Evolutionary conservation across 805 yeast genomes (phyloP), one percentile per base, ranked within the genome.

Genomic region (Saccharomycopsis vini): DNA sequence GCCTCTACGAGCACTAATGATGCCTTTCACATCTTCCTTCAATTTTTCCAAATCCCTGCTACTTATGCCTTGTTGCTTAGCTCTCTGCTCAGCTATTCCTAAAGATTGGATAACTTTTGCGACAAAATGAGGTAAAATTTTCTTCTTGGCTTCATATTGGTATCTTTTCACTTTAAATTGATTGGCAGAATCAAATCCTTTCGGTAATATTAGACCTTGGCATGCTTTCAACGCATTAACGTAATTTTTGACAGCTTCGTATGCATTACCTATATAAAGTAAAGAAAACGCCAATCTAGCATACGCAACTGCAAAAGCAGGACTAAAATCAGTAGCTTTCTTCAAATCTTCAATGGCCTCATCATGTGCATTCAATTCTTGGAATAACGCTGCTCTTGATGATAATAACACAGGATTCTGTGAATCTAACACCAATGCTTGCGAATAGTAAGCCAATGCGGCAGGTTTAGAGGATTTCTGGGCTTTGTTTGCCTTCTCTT

Each of bases 401-500:
- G 66, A 62, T 29, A 62, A 58, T 5, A 68, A 39, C 3, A 64
- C 56, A 40, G 57, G 56, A 20, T 62, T 57, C 3, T 50, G 40
- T 19, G 69, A 67, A 30, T 62, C 63, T 4, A 53, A 40, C 9
- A 49, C 45, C 3, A 68, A 39, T 5, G 67, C 69, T 43, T 61
- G 59, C 0, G 72, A 64, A 48, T 66, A 68, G 35, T 50, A 56
- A 16, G 61, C 55, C 21, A 68, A 43, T 3, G 72, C 70, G 2
- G 55, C 59, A 3, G 62, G 59, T 53, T 88, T 77, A 56, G 71
- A 78, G 41, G 68, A 67, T 18, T 95, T 87, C 84, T 89, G 82
- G 32, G 83, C 85, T 59, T 77, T 75, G 72, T 92, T 92, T 49
- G 97, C 98, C 60, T 83, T 84, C 24, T 77, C 64, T 66, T 90